These are phyloP conservation scores for Geotrichum bryndzae DNA, from an alignment of 1,139 yeast species.

Conservation along the genomic window DNA sequence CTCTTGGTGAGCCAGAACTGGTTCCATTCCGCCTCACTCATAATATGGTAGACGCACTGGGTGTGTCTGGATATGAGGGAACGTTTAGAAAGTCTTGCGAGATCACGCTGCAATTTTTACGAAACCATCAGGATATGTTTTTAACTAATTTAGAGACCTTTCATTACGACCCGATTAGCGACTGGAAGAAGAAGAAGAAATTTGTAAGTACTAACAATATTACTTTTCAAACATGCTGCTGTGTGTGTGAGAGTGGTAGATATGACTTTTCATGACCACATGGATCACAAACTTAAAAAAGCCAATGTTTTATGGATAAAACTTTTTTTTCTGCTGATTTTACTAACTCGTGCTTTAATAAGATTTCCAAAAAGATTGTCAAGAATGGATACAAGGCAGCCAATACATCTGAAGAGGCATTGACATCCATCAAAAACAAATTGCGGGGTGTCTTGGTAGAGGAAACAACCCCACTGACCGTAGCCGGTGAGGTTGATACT, in stretches of 20 bases:
- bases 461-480: slow-evolving; percentile 81
- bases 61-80: slow-evolving; percentile 87
- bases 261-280: not conserved
- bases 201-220: slow-evolving; percentile 5
- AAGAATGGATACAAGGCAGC: slow-evolving; percentile 29
- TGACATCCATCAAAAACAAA: slow-evolving; percentile 68
- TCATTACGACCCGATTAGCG: slow-evolving; percentile 80
- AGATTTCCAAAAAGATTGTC: slow-evolving; percentile 18
- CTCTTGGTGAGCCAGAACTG: slow-evolving; percentile 73
- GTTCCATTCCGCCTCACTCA: slow-evolving; percentile 92
- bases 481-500: slow-evolving; percentile 88
- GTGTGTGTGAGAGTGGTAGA: not conserved
- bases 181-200: slow-evolving; percentile 25
- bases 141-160: slow-evolving; percentile 91
- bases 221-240: not conserved
- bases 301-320: no score
- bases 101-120: slow-evolving; percentile 65
- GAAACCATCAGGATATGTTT: slow-evolving; percentile 78
- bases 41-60: slow-evolving; percentile 87
- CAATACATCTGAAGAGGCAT: slow-evolving; percentile 56
- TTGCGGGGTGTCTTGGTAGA: slow-evolving; percentile 78
- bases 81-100: slow-evolving; percentile 81
- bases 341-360: not conserved
- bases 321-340: not conserved
- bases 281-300: not conserved